Evolutionary conservation across 108 stramenopile genomes (phyloP).

Genomic region (Seminavis robusta): DNA sequence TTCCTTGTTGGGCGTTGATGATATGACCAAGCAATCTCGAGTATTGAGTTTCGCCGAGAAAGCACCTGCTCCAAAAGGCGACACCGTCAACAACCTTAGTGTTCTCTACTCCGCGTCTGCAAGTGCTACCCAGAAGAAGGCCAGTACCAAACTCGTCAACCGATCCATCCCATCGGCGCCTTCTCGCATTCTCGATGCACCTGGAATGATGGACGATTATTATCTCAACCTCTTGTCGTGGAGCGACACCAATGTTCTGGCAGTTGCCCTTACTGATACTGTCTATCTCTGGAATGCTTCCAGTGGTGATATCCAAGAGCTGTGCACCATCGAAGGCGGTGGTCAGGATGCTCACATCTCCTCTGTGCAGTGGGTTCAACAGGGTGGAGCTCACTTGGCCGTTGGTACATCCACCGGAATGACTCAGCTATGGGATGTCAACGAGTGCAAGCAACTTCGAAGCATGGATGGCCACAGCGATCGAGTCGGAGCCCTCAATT

Average conservation of each 20-base stretch:
- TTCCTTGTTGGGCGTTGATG: slow-evolving; percentile 67
- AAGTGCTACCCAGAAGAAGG: slow-evolving; percentile 50
- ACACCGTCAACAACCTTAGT: slow-evolving; percentile 93
- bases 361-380: slow-evolving; percentile 93
- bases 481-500: slow-evolving; percentile 92
- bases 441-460: slow-evolving; percentile 84
- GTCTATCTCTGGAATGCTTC: slow-evolving; percentile 99
- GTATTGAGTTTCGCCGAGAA: slow-evolving; percentile 94
- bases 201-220: slow-evolving; percentile 95
- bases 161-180: slow-evolving; percentile 96
- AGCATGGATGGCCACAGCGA: slow-evolving; percentile 95
- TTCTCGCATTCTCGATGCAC: slow-evolving; percentile 93
- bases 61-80: slow-evolving; percentile 94
- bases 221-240: slow-evolving; percentile 96
- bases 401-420: slow-evolving; percentile 85
- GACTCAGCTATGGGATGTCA: slow-evolving; percentile 91
- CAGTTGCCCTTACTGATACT: slow-evolving; percentile 95
- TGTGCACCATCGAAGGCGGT: slow-evolving; percentile 71
- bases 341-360: slow-evolving; percentile 87
- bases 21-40: slow-evolving; percentile 39
- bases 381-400: slow-evolving; percentile 84
- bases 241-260: slow-evolving; percentile 91
- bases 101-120: slow-evolving; percentile 91
- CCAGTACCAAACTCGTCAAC: slow-evolving; percentile 64
- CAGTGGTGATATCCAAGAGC: slow-evolving; percentile 93